A percentile compares a stretch with the other conserved stretches of the same genome.
Conservation (phyloP, 1,284 basidiomycete genomes). For the Sutorius eximius region DNA sequence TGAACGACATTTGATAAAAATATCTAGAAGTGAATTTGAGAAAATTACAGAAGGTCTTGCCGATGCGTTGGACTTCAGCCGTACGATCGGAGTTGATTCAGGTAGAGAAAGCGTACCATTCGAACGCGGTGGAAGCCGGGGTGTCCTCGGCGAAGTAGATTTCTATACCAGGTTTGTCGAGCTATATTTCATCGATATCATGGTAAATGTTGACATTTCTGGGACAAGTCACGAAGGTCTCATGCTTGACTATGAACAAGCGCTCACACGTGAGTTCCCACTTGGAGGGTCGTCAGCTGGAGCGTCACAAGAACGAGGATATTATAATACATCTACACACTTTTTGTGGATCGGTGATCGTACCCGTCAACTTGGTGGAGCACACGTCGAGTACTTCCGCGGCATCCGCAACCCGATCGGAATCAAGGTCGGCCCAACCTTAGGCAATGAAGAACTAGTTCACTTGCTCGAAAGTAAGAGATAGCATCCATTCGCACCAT, state of each 20-base stretch:
- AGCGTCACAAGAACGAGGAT: slow-evolving; percentile 37
- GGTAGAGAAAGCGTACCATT: slow-evolving; percentile 53
- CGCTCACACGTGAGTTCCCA: slow-evolving; percentile 73
- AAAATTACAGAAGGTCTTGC: slow-evolving; percentile 81
- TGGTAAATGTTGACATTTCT: slow-evolving; percentile 1
- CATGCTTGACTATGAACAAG: slow-evolving; percentile 91
- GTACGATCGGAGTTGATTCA: slow-evolving; percentile 76
- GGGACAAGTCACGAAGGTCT: slow-evolving; percentile 83
- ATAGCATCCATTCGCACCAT: not conserved
- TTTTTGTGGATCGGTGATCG: slow-evolving; percentile 98
- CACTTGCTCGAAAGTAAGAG: slow-evolving; percentile 75
- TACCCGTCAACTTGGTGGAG: slow-evolving; percentile 90
- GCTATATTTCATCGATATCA: not conserved
- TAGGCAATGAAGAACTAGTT: slow-evolving; percentile 82
- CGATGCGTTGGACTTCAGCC: slow-evolving; percentile 92
- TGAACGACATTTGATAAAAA: slow-evolving; percentile 12
- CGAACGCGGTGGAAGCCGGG: slow-evolving; percentile 67
- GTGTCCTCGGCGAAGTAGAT: slow-evolving; percentile 87
- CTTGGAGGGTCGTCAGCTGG: slow-evolving; percentile 11
- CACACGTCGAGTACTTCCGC: slow-evolving; percentile 94
- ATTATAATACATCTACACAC: slow-evolving; percentile 88
- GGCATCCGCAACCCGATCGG: slow-evolving; percentile 97
- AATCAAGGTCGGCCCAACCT: slow-evolving; percentile 92
- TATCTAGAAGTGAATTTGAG: slow-evolving; percentile 74
- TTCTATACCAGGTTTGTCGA: slow-evolving; percentile 81